Evolutionary conservation across 805 yeast species (phyloP).

Genomic region (Suhomyces xylopsoci): DNA sequence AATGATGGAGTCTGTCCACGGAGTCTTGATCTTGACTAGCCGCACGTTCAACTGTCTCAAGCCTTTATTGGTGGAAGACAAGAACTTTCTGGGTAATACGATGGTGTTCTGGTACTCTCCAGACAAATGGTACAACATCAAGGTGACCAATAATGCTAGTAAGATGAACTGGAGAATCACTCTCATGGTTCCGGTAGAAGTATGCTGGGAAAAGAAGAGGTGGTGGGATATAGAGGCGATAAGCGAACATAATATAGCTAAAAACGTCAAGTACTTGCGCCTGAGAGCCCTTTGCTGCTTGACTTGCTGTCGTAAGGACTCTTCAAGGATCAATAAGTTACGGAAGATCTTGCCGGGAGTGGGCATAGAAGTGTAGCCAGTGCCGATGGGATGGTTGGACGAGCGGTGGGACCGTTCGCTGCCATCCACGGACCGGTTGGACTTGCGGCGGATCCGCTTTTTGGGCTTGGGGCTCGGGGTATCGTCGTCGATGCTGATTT

Average conservation of each 20-base stretch:
- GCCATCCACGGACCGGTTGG: conserved; percentile 3
- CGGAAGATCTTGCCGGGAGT: conserved; percentile 74
- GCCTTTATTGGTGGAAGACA: conserved; percentile 85
- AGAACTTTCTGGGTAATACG: conserved; percentile 73
- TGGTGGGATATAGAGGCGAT: conserved; percentile 40
- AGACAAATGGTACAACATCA: conserved; percentile 74
- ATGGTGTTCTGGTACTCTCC: conserved; percentile 90
- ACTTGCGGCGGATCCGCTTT: conserved; percentile 12
- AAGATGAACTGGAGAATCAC: conserved; percentile 53
- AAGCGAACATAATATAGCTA: conserved; percentile 37
- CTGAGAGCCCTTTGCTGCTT: conserved; percentile 66
- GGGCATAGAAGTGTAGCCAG: conserved; percentile 23
- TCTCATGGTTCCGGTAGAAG: conserved; percentile 30
- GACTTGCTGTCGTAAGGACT: conserved; percentile 78
- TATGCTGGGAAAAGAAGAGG: conserved; percentile 24
- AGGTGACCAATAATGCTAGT: conserved; percentile 60
- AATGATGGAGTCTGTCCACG: conserved; percentile 29
- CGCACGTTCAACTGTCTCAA: conserved; percentile 77
- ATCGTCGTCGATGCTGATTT: conserved; percentile 13
- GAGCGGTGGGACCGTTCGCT: conserved; percentile 23
- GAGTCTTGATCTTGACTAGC: conserved; percentile 57
- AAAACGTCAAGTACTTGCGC: conserved; percentile 56
- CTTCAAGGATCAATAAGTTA: conserved; percentile 80
- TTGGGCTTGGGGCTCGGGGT: conserved; percentile 22
- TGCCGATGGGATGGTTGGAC: conserved; percentile 13